Evolutionary conservation across 331 rosid species (phyloP).

Genomic region (Phaseolus coccineus): DNA sequence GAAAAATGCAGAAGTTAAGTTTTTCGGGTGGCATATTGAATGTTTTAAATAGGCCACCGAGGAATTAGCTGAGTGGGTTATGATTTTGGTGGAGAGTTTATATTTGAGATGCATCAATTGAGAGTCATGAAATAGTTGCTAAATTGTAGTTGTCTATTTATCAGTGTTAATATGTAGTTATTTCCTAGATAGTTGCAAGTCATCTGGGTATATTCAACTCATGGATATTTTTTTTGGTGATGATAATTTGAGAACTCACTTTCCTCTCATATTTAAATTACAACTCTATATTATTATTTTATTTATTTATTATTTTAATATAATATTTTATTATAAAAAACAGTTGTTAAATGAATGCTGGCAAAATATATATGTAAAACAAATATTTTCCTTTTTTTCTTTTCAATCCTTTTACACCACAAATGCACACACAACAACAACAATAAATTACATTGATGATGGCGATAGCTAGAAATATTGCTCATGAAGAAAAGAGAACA

Average conservation of each 20-base stretch:
- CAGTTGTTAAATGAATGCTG: too few species aligned
- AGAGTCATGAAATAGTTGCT: neutral
- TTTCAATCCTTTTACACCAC: neutral
- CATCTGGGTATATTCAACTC: neutral
- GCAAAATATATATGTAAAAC: too few species aligned
- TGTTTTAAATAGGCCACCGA: conserved; percentile 5
- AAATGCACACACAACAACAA: neutral
- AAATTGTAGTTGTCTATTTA: conserved; percentile 3
- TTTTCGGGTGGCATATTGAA: neutral
- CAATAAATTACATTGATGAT: neutral
- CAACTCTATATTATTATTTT: too few species aligned
- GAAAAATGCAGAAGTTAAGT: too few species aligned
- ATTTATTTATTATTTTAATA: too few species aligned
- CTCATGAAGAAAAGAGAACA: too few species aligned
- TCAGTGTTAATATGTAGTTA: neutral
- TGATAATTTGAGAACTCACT: too few species aligned
- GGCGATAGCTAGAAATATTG: neutral
- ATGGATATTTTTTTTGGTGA: neutral
- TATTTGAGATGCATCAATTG: neutral
- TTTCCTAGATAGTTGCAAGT: neutral
- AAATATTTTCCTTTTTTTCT: too few species aligned
- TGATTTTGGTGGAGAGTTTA: neutral
- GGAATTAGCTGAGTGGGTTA: neutral
- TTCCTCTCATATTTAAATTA: too few species aligned
- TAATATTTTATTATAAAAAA: too few species aligned